Base-by-base conservation (phyloP, 345 rosid genomes). In the Heritiera littoralis region DNA sequence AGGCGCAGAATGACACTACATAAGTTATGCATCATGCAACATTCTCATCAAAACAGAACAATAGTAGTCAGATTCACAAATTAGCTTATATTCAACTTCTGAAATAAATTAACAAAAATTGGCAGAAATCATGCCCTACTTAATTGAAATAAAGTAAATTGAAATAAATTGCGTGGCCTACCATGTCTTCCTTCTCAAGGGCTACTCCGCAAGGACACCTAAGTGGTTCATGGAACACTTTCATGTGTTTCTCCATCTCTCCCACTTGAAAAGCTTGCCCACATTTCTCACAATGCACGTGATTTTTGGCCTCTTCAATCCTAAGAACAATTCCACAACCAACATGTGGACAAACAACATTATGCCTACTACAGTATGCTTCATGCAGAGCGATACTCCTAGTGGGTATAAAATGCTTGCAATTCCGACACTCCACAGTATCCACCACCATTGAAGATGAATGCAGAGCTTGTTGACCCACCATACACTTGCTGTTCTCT, bases 221-320 rank as follows among this genome's bases (percentile, higher is more conserved):
- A 76, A 86, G 85, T 3, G 98, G 95, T 81, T 94, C 98, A 18
- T 94, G 99, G 73, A 90, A 93, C 77, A 94, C 95, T 86, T 91
- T 92, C 90, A 91, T 78, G 81, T 94, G 98, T 85, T 94, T 94
- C 81, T 92, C 97, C 88, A 96, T 88, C 88, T 96, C 99, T 68
- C 83, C 90, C 41, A 28, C 79, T 58, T 94, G 98, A 80, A 94
- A 86, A 14, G 93, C 91, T 81, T 89, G 86, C 77, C 98, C 99
- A 66, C 99, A 96, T 79, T 90, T 92, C n/a, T 88, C 89, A 52
- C 99, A 96, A 79, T 94, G 98, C 48, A 87, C 79, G 80, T 92
- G 98, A 79, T n/a, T 87, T 89, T 85, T 84, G 59, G 92, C 93
- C 79, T 94, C 98, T 78, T 86, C 97, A 17, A 78, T 79, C 86